These are phyloP conservation scores for Venustampulla echinocandica DNA, from an alignment of 495 filamentous ascomycete species.

Conservation along the genomic window DNA sequence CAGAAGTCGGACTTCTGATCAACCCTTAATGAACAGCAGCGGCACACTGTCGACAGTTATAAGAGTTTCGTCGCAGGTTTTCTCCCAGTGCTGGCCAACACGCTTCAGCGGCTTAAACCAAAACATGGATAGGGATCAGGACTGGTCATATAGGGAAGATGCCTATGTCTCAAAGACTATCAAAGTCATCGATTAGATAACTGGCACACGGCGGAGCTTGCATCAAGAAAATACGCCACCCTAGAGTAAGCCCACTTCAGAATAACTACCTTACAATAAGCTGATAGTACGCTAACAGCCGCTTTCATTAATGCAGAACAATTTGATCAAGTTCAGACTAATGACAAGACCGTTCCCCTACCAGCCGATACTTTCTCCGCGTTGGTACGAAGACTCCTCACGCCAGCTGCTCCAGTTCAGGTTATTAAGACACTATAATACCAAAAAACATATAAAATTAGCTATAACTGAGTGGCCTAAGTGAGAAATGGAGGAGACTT, in stretches of 20 bases:
- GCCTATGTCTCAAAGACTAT: constrained; percentile 1
- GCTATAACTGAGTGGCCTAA: constrained; percentile 9
- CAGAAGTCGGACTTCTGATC: constrained; percentile 15
- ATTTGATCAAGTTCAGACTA: constrained; percentile 14
- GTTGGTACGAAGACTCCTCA: constrained; percentile 8
- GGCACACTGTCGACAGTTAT: constrained; percentile 11
- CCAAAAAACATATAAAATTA: constrained; percentile 5
- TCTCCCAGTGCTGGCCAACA: constrained; percentile 11
- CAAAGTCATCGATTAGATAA: constrained; percentile 5
- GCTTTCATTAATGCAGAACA: constrained; percentile 11
- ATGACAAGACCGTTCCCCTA: constrained; percentile 11
- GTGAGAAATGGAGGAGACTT: constrained; percentile 12
- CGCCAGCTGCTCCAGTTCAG: constrained; percentile 3
- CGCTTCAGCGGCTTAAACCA: constrained; percentile 13
- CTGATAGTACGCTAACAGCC: constrained; percentile 13
- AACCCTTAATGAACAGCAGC: constrained; percentile 9
- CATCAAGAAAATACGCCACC: constrained; percentile 12
- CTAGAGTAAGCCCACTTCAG: constrained; percentile 14
- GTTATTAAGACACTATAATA: constrained; percentile 9
- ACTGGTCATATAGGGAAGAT: constrained; percentile 5
- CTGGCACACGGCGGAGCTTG: constrained; percentile 12
- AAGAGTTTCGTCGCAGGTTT: constrained; percentile 3
- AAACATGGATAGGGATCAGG: constrained; percentile 10
- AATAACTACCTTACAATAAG: constrained; percentile 14
- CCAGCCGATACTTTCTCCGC: constrained; percentile 9